Conservation (phyloP, 2,329 filamentous ascomycete genomes). For the Sarocladiaceae sp. region DNA sequence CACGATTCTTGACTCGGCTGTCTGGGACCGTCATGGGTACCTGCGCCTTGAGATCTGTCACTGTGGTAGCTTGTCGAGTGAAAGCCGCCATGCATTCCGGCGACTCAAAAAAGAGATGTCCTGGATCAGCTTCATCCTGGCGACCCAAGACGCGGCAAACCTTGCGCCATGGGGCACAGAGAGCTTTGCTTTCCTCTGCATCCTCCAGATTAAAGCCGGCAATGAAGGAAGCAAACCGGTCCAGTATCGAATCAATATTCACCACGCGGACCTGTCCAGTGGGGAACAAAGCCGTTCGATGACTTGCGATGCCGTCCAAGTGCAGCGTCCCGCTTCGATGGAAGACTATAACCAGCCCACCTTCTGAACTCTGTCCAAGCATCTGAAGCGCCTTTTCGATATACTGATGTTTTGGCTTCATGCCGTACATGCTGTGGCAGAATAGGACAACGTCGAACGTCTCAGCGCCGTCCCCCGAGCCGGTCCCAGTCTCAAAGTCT, state of each 20-base stretch:
- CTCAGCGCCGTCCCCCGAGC: slow-evolving; percentile 19
- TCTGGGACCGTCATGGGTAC: slow-evolving; percentile 28
- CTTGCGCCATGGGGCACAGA: slow-evolving; percentile 39
- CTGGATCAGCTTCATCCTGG: slow-evolving; percentile 27
- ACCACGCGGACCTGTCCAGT: slow-evolving; percentile 34
- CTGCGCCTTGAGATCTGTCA: slow-evolving; percentile 34
- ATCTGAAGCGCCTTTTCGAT: slow-evolving; percentile 41
- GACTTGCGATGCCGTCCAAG: slow-evolving; percentile 41
- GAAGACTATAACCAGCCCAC: slow-evolving; percentile 46
- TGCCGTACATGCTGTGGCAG: slow-evolving; percentile 59
- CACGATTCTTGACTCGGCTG: slow-evolving; percentile 41
- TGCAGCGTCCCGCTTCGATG: slow-evolving; percentile 41
- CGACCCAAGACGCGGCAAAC: slow-evolving; percentile 43
- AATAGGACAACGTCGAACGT: slow-evolving; percentile 52
- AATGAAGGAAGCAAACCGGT: slow-evolving; percentile 47
- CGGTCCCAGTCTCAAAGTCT: slow-evolving; percentile 11
- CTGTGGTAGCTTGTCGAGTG: slow-evolving; percentile 33
- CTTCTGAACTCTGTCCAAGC: slow-evolving; percentile 32
- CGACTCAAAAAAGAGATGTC: slow-evolving; percentile 38
- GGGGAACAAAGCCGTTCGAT: slow-evolving; percentile 40
- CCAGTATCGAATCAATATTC: slow-evolving; percentile 38
- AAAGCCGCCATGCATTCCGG: slow-evolving; percentile 47
- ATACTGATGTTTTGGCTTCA: slow-evolving; percentile 39
- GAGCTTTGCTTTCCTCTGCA: slow-evolving; percentile 20
- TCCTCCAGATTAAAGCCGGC: slow-evolving; percentile 36